phyloP scores from a whole-genome alignment of 345 rosid species.

The Sonneratia caseolaris region DNA sequence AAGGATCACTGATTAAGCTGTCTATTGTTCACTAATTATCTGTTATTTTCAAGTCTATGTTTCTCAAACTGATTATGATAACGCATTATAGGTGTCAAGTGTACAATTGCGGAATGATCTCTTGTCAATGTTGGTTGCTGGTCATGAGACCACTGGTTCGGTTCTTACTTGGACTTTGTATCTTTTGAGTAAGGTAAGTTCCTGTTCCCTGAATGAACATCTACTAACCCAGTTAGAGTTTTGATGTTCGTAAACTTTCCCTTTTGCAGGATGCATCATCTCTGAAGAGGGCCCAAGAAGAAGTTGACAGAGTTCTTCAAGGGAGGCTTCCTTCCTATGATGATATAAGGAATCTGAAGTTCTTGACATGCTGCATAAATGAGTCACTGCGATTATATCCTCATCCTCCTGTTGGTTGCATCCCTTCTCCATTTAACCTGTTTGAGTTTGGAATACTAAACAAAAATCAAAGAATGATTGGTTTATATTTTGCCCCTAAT shows the following conservation, averaged over 20 bases:
- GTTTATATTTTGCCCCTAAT: background rate
- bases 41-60: slow-evolving; percentile 7
- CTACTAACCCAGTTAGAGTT: background rate
- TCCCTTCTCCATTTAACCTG: slow-evolving; percentile 7
- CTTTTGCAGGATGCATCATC: slow-evolving; percentile 40
- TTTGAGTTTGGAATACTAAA: background rate
- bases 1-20: background rate
- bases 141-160: slow-evolving; percentile 96
- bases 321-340: slow-evolving; percentile 70
- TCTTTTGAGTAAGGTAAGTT: slow-evolving; percentile 75
- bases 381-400: slow-evolving; percentile 94
- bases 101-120: slow-evolving; percentile 83
- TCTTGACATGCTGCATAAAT: slow-evolving; percentile 67
- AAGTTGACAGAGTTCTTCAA: slow-evolving; percentile 69
- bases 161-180: slow-evolving; percentile 92
- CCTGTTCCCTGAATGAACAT: background rate
- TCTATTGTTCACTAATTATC: background rate
- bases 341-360: slow-evolving; percentile 72
- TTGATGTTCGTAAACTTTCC: background rate
- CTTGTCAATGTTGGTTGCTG: slow-evolving; percentile 92
- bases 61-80: background rate
- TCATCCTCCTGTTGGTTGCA: slow-evolving; percentile 86
- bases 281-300: slow-evolving; percentile 69
- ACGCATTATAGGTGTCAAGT: slow-evolving; percentile 55
- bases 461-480: background rate